Base-by-base conservation (phyloP, 1,139 yeast genomes). In the Saccharomycopsis phalli region DNA sequence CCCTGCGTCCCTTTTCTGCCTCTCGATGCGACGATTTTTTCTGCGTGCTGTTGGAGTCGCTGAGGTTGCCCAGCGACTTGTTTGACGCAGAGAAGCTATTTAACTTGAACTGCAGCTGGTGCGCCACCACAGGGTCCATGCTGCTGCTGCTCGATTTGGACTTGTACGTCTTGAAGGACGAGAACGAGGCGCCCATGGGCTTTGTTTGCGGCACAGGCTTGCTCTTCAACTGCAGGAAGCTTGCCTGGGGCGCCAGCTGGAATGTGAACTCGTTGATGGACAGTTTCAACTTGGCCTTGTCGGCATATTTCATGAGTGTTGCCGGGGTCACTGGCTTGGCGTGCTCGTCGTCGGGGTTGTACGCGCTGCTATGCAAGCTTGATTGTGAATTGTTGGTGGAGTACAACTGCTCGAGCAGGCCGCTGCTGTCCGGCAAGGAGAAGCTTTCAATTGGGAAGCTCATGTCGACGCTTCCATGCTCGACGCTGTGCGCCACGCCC, bases 1-100 rank as follows among this genome's bases (percentile, higher is more conserved):
- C 87, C 52, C 98, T 72, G 46, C 98, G 69, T 8, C 95, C 97
- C 60, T 91, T 96, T 60, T 91, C 98, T 0, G 98, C 97, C 21
- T 84, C 69, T 56, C 91, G 88, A 60, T 91, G 98, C 20, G 83
- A 78, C 4, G 91, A 81, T 51, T 79, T 79, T 56, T 81, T 79
- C 22, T 71, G 29, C 10, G 36, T 66, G 0, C 69, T 57, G 3
- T 14, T 11, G 4, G 34, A 14, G 11, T 17, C 29, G 32, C 20
- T 18, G 10, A 11, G 3, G 10, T 18, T 38, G 27, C 31, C 34
- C 3, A 14, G 31, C 5, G 28, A 22, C 19, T 20, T 8, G 26
- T 20, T 31, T 11, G 27, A 28, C 14, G 14, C n/a, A 11, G 14
- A 14, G 14, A 26, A 26, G 5, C 14, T 6, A 5, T 11, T 34